phyloP scores from a whole-genome alignment of 2,329 filamentous ascomycete genomes.

The Aspergillus sp. region DNA sequence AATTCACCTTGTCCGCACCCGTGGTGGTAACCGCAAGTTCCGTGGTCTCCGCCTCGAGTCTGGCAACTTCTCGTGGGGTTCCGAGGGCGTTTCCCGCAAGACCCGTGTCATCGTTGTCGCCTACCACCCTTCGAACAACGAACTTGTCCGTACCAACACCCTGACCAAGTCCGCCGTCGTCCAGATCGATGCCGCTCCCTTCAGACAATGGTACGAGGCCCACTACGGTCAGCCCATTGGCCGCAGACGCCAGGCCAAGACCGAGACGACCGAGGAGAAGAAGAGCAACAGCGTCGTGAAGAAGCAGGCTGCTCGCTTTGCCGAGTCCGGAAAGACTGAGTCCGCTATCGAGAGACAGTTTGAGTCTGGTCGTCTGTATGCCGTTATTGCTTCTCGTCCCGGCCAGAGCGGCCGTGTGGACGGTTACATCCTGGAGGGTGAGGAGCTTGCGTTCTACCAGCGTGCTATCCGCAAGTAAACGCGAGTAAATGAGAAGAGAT shows the following conservation, averaged over 20 bases:
- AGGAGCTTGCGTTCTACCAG: conserved; percentile 99
- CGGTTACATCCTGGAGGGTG: conserved; percentile 97
- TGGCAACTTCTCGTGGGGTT: conserved; percentile 99
- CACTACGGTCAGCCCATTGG: conserved; percentile 94
- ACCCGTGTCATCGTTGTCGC: conserved; percentile 97
- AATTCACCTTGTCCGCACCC: conserved; percentile 94
- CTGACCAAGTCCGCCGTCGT: conserved; percentile 98
- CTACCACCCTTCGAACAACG: conserved; percentile 99
- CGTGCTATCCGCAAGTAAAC: conserved; percentile 97
- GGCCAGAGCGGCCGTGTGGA: conserved; percentile 96
- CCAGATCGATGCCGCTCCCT: conserved; percentile 97
- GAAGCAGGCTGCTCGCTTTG: conserved; percentile 90
- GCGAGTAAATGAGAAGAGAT: conserved; percentile 16
- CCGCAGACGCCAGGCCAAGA: conserved; percentile 85
- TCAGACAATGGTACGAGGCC: conserved; percentile 99
- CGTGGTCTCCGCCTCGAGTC: conserved; percentile 97
- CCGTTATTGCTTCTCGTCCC: conserved; percentile 86
- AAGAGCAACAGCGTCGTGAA: conserved; percentile 95
- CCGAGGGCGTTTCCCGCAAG: conserved; percentile 97
- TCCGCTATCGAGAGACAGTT: conserved; percentile 93
- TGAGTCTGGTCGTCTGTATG: conserved; percentile 96
- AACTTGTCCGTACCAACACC: conserved; percentile 99
- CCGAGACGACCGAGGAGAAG: conserved; percentile 65
- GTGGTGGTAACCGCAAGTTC: conserved; percentile 99
- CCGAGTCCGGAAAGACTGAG: conserved; percentile 89